phyloP scores from a whole-genome alignment of 495 filamentous ascomycete species.

The Neurospora sp. region DNA sequence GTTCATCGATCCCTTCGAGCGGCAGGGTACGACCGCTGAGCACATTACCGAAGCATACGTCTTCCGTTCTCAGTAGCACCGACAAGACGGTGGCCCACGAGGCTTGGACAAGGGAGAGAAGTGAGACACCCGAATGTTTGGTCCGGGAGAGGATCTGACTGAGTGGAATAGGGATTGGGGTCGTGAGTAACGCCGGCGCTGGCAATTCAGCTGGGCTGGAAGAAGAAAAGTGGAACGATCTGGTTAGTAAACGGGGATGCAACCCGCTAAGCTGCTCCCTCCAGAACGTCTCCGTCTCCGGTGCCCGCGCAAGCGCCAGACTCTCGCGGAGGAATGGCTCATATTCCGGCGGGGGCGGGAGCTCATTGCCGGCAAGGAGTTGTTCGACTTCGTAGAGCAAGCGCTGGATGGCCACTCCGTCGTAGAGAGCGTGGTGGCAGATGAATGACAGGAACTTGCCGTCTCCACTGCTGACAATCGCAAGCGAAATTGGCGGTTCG shows the following conservation, averaged over 20 bases:
- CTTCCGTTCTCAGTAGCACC: slow-evolving; percentile 37
- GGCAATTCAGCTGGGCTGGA: neutral
- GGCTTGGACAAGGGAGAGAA: slow-evolving; percentile 56
- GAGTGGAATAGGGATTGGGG: slow-evolving; percentile 19
- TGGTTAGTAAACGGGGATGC: slow-evolving; percentile 33
- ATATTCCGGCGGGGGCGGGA: slow-evolving; percentile 38
- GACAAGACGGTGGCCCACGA: slow-evolving; percentile 56
- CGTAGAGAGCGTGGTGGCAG: slow-evolving; percentile 72
- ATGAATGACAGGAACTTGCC: slow-evolving; percentile 45
- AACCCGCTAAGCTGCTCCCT: slow-evolving; percentile 36
- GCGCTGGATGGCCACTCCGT: slow-evolving; percentile 57
- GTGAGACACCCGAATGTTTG: slow-evolving; percentile 44
- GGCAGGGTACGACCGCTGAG: slow-evolving; percentile 61
- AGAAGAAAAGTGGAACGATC: neutral
- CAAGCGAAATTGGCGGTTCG: slow-evolving; percentile 29
- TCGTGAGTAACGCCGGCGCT: neutral
- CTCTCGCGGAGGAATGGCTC: slow-evolving; percentile 28
- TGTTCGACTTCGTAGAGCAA: slow-evolving; percentile 57
- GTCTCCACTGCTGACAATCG: slow-evolving; percentile 13
- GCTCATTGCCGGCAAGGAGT: slow-evolving; percentile 28
- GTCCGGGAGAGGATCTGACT: slow-evolving; percentile 35
- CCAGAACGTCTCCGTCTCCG: slow-evolving; percentile 53
- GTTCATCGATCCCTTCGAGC: slow-evolving; percentile 52
- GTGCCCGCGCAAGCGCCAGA: slow-evolving; percentile 6
- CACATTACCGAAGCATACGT: slow-evolving; percentile 78